A percentile compares a stretch with the other conserved stretches of the same genome.
phyloP scores from a whole-genome alignment of 345 rosid species.

The Turritis glabra region DNA sequence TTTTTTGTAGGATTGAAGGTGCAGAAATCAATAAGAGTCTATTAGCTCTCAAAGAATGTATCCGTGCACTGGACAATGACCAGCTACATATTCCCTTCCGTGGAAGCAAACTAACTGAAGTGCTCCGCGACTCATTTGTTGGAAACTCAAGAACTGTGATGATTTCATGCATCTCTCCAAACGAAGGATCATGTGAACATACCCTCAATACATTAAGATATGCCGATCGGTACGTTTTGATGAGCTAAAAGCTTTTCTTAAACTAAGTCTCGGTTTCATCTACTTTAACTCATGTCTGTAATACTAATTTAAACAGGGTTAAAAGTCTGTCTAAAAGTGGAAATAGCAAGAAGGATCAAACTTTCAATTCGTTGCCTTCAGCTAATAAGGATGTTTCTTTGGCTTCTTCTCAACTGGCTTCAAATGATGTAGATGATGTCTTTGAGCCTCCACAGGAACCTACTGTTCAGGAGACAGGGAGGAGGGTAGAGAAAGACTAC shows the following conservation, averaged over 20 bases:
- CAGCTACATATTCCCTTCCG: constrained; percentile 96
- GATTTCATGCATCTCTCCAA: constrained; percentile 97
- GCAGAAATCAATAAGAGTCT: constrained; percentile 96
- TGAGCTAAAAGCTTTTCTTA: not conserved
- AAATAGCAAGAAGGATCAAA: constrained; percentile 74
- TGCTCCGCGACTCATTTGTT: constrained; percentile 93
- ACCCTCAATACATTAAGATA: constrained; percentile 94
- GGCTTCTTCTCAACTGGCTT: constrained; percentile 45
- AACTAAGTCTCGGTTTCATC: not conserved
- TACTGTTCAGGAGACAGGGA: constrained; percentile 48
- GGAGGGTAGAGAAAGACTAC: constrained; percentile 63
- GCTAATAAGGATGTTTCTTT: constrained; percentile 58
- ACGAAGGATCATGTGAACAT: constrained; percentile 95
- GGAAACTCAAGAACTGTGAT: constrained; percentile 95
- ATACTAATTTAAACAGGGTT: constrained; percentile 58
- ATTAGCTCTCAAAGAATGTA: constrained; percentile 95
- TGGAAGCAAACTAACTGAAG: constrained; percentile 97
- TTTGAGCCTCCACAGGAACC: constrained; percentile 59
- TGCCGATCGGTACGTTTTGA: constrained; percentile 72
- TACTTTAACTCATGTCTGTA: not conserved
- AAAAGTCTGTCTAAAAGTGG: constrained; percentile 96
- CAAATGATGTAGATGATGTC: constrained; percentile 52
- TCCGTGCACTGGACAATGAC: constrained; percentile 94
- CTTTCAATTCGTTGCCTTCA: constrained; percentile 47
- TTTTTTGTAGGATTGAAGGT: constrained; percentile 72